Conservation (phyloP, 2,329 filamentous ascomycete species). For the Cladophialophora carrionii region DNA sequence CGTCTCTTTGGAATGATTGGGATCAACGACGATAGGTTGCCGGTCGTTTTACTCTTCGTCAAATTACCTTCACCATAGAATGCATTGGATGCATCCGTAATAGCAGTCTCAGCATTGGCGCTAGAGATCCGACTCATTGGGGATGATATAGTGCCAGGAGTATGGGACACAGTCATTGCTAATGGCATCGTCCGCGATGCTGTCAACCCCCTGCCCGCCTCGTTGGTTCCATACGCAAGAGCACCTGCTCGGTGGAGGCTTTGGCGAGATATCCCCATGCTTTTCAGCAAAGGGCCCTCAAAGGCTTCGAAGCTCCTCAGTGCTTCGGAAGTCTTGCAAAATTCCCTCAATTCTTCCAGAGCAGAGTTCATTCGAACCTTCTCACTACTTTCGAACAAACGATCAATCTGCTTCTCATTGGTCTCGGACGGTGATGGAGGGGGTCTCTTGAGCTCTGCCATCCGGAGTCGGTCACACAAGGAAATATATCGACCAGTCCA, state of each 20-base stretch:
- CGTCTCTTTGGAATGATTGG: conserved; percentile 23
- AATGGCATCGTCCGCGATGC: conserved; percentile 11
- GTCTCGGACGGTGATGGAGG: conserved; percentile 5
- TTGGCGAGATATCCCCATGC: conserved; percentile 14
- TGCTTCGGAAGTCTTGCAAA: conserved; percentile 31
- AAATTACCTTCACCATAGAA: conserved; percentile 28
- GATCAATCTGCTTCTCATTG: conserved; percentile 17
- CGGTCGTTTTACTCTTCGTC: conserved; percentile 36
- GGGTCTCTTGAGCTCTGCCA: conserved; percentile 14
- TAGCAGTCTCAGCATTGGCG: conserved; percentile 29
- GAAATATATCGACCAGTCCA: conserved; percentile 36
- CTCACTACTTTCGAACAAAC: conserved; percentile 24
- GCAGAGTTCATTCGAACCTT: conserved; percentile 23
- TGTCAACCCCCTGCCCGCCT: background rate
- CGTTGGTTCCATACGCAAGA: conserved; percentile 1
- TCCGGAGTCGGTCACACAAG: conserved; percentile 30
- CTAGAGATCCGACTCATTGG: conserved; percentile 29
- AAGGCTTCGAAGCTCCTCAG: conserved; percentile 33
- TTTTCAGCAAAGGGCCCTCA: conserved; percentile 25
- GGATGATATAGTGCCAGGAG: conserved; percentile 17
- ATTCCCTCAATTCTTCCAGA: conserved; percentile 26
- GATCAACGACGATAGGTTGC: conserved; percentile 31
- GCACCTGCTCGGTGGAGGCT: conserved; percentile 20
- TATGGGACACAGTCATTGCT: conserved; percentile 15
- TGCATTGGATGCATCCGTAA: conserved; percentile 11